Conservation (phyloP, 169 alveolate species). For the Cryptosporidium sp. region DNA sequence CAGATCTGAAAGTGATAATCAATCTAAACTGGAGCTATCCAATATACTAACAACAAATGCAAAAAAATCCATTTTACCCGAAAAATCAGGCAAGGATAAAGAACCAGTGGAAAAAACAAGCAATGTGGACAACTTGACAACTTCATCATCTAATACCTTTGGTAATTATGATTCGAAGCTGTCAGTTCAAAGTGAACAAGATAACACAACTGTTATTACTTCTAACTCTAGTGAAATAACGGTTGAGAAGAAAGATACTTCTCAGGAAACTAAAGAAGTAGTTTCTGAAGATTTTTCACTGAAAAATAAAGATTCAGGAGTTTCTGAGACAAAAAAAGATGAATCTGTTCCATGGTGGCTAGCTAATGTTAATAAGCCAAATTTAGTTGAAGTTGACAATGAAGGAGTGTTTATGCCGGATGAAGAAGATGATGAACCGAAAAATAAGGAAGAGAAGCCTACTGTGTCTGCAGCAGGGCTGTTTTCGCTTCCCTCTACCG, state of each 20-base stretch:
- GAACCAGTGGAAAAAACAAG: neutral
- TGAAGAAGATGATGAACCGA: conserved; percentile 32
- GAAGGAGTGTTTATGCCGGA: conserved; percentile 57
- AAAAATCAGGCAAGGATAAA: neutral
- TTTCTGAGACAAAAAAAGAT: conserved; percentile 2
- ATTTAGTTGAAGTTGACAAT: conserved; percentile 57
- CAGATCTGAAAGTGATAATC: neutral
- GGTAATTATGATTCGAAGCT: neutral
- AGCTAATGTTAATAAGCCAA: conserved; percentile 58
- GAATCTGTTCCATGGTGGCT: conserved; percentile 72
- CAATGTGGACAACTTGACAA: neutral
- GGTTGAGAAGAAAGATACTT: conserved; percentile 43
- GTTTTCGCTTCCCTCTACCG: conserved; percentile 10
- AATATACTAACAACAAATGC: neutral
- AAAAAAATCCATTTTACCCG: neutral
- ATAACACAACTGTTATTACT: neutral
- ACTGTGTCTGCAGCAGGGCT: neutral
- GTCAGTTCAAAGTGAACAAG: neutral
- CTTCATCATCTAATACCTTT: neutral
- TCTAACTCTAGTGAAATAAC: neutral
- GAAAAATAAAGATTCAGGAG: conserved; percentile 12
- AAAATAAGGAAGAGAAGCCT: conserved; percentile 9
- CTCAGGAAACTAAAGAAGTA: conserved; percentile 30
- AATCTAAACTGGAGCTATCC: neutral
- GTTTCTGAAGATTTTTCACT: neutral